Conservation (phyloP, 2,329 filamentous ascomycete species). For the Venturia nashicola region DNA sequence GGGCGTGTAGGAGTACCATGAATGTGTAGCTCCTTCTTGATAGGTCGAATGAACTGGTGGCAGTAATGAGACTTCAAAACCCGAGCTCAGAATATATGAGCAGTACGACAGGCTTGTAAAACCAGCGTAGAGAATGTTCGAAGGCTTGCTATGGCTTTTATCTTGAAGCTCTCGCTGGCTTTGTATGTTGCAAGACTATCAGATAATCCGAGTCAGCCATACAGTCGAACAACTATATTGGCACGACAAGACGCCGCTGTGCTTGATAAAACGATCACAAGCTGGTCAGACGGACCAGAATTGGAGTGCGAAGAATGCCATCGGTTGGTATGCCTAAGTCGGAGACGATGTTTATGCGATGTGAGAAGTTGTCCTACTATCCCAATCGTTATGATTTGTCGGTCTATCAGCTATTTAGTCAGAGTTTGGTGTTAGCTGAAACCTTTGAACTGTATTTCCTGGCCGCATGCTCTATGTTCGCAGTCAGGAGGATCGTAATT, state of each 20-base stretch:
- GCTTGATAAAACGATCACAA: neutral
- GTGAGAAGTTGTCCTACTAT: neutral
- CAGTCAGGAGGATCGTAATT: neutral
- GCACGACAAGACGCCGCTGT: neutral
- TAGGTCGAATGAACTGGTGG: neutral
- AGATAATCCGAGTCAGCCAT: neutral
- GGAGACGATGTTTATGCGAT: conserved; percentile 4
- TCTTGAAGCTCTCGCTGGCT: neutral
- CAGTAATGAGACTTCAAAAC: neutral
- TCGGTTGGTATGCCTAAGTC: neutral
- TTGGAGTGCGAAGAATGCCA: neutral
- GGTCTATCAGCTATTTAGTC: neutral
- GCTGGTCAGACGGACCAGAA: neutral
- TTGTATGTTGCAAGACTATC: neutral
- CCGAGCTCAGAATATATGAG: too few species aligned
- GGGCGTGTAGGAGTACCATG: neutral
- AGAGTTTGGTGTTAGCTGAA: neutral
- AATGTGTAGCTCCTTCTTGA: neutral
- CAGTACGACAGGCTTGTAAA: neutral
- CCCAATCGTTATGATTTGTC: neutral
- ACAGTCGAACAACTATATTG: neutral
- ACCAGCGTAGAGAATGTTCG: neutral
- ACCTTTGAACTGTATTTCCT: neutral
- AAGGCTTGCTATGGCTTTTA: neutral
- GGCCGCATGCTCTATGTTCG: neutral